Evolutionary conservation across 306 rosid species (phyloP).

Genomic region (Citrullus amarus): DNA sequence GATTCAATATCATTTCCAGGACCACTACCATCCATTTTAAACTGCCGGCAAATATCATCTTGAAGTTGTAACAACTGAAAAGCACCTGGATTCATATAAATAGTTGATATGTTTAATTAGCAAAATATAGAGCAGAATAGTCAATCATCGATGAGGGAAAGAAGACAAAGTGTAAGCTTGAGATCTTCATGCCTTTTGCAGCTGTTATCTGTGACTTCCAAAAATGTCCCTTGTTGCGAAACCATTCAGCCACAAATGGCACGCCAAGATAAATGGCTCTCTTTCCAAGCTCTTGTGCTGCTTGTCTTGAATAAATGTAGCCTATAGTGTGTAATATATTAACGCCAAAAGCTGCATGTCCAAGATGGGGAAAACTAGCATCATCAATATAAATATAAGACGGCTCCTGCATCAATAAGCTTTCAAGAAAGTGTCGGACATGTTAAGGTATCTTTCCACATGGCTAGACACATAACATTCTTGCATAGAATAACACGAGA

Average conservation of each 20-base stretch:
- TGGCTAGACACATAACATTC: neutral
- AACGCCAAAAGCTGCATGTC: conserved; percentile 57
- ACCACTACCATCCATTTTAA: conserved; percentile 43
- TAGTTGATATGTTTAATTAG: conserved; percentile 14
- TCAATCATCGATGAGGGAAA: neutral
- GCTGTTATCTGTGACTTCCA: conserved; percentile 92
- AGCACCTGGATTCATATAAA: conserved; percentile 45
- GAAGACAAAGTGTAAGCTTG: neutral
- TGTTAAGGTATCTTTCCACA: neutral
- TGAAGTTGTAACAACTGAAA: conserved; percentile 76
- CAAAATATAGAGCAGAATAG: conserved; percentile 5
- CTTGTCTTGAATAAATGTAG: conserved; percentile 76
- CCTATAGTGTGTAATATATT: conserved; percentile 71
- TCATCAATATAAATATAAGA: neutral
- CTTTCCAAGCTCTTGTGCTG: conserved; percentile 90
- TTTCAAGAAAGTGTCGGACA: neutral
- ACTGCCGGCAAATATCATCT: conserved; percentile 55
- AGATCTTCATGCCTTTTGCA: conserved; percentile 50
- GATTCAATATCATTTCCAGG: conserved; percentile 48
- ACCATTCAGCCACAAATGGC: conserved; percentile 92
- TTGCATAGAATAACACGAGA: neutral
- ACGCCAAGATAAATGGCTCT: conserved; percentile 79
- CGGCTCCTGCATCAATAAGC: neutral
- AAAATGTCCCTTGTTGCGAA: conserved; percentile 79
- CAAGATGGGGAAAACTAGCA: conserved; percentile 7